Percentiles rank a stretch among this genome's conserved stretches.
Evolutionary conservation across 83 land plant species (phyloP).

Genomic region (Picea engelmannii): DNA sequence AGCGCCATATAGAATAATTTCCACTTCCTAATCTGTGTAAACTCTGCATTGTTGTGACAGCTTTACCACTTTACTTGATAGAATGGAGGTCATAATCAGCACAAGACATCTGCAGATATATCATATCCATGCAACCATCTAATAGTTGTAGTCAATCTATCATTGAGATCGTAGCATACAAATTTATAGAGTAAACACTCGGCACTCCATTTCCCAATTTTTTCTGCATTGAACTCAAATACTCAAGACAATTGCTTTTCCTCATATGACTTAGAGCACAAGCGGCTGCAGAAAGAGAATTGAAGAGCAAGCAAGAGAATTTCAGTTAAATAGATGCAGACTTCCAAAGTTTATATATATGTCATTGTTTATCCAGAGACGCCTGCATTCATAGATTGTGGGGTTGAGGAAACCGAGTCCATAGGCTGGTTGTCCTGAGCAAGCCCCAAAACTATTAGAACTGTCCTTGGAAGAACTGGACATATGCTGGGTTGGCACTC

Average conservation of each 20-base stretch:
- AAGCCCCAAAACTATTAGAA: constrained; percentile 17
- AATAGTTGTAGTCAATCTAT: constrained; percentile 64
- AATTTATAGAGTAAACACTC: constrained; percentile 58
- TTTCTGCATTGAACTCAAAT: constrained; percentile 42
- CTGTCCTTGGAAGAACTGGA: constrained; percentile 54
- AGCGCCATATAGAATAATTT: too few species aligned
- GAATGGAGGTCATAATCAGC: too few species aligned
- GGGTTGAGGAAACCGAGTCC: neutral
- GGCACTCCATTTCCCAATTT: constrained; percentile 73
- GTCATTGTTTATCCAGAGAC: too few species aligned
- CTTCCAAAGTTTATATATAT: too few species aligned
- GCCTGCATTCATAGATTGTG: neutral
- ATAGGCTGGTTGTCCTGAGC: constrained; percentile 9
- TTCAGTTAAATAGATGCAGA: too few species aligned
- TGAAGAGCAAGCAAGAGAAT: constrained; percentile 51
- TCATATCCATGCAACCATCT: neutral
- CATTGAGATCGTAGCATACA: constrained; percentile 44
- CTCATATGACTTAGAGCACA: constrained; percentile 55
- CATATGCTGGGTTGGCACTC: constrained; percentile 48
- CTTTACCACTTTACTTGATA: too few species aligned
- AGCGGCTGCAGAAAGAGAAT: constrained; percentile 84
- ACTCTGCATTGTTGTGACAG: too few species aligned
- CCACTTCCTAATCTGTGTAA: too few species aligned
- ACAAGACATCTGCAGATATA: too few species aligned
- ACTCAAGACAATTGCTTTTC: constrained; percentile 47